phyloP scores from a whole-genome alignment of 805 yeast species.

The Starmerella scarabaei region DNA sequence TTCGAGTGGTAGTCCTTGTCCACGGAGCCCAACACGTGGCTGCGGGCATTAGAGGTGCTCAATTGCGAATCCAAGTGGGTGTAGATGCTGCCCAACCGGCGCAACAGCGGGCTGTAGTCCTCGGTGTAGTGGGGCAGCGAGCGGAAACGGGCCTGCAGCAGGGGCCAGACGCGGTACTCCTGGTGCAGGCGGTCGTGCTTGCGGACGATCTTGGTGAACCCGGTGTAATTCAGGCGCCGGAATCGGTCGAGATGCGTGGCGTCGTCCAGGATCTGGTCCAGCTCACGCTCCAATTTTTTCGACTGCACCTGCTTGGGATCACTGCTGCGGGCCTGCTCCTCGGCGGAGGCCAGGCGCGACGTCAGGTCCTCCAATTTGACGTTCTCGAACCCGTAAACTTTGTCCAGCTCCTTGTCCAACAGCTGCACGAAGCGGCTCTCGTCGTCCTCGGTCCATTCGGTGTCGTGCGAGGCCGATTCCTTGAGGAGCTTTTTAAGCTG shows the following conservation, averaged over 20 bases:
- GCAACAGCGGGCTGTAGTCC: constrained; percentile 83
- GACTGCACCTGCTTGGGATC: constrained; percentile 28
- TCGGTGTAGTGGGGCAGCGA: constrained; percentile 86
- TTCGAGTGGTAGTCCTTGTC: constrained; percentile 25
- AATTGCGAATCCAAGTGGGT: constrained; percentile 68
- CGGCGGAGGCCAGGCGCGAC: constrained; percentile 50
- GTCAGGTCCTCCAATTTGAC: constrained; percentile 57
- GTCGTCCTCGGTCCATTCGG: constrained; percentile 63
- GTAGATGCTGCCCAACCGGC: constrained; percentile 64
- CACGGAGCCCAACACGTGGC: constrained; percentile 27
- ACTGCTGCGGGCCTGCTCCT: constrained; percentile 37
- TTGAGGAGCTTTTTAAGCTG: constrained; percentile 73
- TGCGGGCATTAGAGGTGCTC: constrained; percentile 27
- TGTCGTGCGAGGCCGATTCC: constrained; percentile 32
- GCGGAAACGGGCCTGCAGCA: constrained; percentile 75
- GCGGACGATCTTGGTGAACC: constrained; percentile 85
- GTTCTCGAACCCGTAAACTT: constrained; percentile 77
- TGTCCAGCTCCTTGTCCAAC: constrained; percentile 77
- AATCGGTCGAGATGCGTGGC: constrained; percentile 84
- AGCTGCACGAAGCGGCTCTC: constrained; percentile 71
- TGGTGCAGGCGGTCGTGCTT: constrained; percentile 90
- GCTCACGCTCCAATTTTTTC: constrained; percentile 44
- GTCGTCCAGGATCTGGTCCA: constrained; percentile 60
- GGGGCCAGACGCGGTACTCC: constrained; percentile 76
- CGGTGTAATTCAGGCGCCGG: constrained; percentile 85